Conservation (phyloP, 148 eudicot genomes). For the Amaranthus palmeri region DNA sequence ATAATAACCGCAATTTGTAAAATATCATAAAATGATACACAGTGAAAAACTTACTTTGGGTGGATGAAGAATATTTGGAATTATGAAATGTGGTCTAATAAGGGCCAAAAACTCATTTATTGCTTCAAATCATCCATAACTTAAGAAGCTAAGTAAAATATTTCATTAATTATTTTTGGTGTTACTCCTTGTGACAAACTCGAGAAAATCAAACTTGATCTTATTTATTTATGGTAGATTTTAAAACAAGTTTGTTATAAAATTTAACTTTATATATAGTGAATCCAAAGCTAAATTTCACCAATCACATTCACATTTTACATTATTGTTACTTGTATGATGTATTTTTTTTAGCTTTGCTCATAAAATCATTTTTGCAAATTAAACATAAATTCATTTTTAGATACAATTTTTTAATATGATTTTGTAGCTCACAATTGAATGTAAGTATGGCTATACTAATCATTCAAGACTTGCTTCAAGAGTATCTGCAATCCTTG, state of each 20-base stretch:
- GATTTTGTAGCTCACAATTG: not conserved
- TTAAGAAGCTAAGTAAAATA: not conserved
- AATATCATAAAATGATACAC: no score
- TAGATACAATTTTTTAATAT: not conserved
- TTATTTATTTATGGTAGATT: not conserved
- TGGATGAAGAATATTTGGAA: no score
- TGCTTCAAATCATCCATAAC: no score
- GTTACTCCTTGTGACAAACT: not conserved
- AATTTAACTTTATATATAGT: not conserved
- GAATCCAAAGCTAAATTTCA: not conserved
- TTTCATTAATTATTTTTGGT: not conserved
- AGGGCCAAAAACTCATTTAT: no score
- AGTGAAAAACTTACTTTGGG: no score
- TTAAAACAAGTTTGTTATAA: not conserved
- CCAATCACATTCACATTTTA: not conserved
- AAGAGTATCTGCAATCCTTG: conserved; percentile 19
- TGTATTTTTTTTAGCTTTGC: not conserved
- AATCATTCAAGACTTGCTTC: conserved; percentile 23
- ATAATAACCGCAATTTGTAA: no score
- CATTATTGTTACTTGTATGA: not conserved
- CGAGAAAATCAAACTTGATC: not conserved
- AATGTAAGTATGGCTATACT: conserved; percentile 20
- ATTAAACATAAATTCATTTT: not conserved
- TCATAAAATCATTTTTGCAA: not conserved
- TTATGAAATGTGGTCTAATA: no score